Evolutionary conservation across 108 stramenopile genomes (phyloP).

Genomic region (Epithemia pelagica): DNA sequence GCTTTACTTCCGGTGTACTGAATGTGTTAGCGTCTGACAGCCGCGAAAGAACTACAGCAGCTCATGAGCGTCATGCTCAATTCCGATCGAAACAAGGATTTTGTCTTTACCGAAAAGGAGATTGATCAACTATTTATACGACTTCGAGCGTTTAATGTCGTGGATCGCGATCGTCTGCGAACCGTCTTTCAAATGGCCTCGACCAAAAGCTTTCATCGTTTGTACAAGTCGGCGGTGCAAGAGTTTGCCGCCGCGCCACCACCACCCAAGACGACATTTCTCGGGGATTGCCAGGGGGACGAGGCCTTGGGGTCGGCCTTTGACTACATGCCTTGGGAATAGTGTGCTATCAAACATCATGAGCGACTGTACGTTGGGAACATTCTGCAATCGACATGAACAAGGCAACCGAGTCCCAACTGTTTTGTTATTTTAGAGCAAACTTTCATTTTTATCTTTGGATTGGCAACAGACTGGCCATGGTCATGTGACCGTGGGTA

Average conservation of each 20-base stretch:
- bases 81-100: background rate
- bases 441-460: too few species aligned
- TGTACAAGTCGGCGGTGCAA: background rate
- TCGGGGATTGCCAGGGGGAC: background rate
- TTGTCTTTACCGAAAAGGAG: background rate
- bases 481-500: conserved; percentile 17
- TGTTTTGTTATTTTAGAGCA: too few species aligned
- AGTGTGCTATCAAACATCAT: conserved; percentile 1
- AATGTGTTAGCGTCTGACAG: background rate
- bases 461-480: background rate
- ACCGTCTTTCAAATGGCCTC: background rate
- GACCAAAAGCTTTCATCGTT: background rate
- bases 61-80: background rate
- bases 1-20: too few species aligned
- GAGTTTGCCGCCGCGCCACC: background rate
- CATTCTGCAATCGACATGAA: too few species aligned
- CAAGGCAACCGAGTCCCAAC: too few species aligned
- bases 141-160: background rate
- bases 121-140: background rate
- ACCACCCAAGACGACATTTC: background rate
- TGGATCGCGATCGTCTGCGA: background rate
- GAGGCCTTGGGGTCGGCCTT: background rate
- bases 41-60: background rate
- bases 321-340: background rate
- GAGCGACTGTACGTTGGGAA: too few species aligned